Conservation (phyloP, 768 basidiomycete genomes). For the Mycena pura region DNA sequence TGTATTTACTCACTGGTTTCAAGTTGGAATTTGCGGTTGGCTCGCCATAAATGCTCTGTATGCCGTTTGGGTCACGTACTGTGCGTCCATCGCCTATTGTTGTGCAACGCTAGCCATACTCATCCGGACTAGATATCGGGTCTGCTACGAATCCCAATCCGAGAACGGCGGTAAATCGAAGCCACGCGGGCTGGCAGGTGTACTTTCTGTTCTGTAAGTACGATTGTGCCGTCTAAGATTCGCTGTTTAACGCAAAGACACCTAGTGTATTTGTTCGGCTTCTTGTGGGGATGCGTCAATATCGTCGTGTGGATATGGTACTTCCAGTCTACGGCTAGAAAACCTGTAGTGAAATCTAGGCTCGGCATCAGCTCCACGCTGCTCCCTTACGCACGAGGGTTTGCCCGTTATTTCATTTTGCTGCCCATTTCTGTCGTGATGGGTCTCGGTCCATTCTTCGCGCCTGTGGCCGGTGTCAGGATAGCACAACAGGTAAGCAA, state of each 20-base stretch:
- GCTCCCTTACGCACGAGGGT: background rate
- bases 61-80: conserved; percentile 1
- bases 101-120: background rate
- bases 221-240: background rate
- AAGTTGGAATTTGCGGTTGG: background rate
- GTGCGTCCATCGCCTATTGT: background rate
- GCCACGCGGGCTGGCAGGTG: background rate
- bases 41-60: background rate
- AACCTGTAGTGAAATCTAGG: background rate
- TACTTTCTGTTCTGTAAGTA: conserved; percentile 10
- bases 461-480: background rate
- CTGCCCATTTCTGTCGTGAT: conserved; percentile 2
- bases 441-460: conserved; percentile 17
- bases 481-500: background rate
- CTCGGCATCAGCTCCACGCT: background rate
- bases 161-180: background rate
- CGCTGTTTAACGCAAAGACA: background rate
- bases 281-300: conserved; percentile 11
- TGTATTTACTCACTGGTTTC: background rate
- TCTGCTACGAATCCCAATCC: background rate
- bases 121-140: background rate
- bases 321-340: background rate
- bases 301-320: conserved; percentile 3
- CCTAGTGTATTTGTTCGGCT: conserved; percentile 18
- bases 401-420: background rate